Conservation (phyloP, 1,139 yeast species). For the Blastobotrys ciferrii region DNA sequence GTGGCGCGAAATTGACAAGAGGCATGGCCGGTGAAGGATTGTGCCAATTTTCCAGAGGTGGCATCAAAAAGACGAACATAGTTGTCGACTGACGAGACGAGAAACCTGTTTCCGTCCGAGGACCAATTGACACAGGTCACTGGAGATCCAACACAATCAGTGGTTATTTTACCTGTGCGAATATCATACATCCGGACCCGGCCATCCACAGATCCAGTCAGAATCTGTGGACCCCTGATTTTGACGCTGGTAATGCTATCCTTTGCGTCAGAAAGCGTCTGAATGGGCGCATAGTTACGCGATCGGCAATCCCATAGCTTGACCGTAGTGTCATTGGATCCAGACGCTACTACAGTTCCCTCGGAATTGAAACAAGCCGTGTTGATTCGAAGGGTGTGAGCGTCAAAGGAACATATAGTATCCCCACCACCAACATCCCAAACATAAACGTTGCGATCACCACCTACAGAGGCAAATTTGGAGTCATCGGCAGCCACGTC, state of each 20-base stretch:
- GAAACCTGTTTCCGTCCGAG: slow-evolving; percentile 25
- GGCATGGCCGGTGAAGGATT: slow-evolving; percentile 32
- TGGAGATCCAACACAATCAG: slow-evolving; percentile 34
- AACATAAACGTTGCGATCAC: slow-evolving; percentile 36
- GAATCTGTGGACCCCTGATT: slow-evolving; percentile 26
- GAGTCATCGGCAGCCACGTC: slow-evolving; percentile 33
- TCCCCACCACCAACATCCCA: slow-evolving; percentile 38
- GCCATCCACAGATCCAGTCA: slow-evolving; percentile 42
- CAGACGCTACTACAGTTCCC: slow-evolving; percentile 35
- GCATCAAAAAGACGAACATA: slow-evolving; percentile 32
- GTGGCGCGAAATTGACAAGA: slow-evolving; percentile 30
- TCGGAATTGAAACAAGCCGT: slow-evolving; percentile 32
- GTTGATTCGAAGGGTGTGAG: slow-evolving; percentile 36
- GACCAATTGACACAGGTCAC: slow-evolving; percentile 30
- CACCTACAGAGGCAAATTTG: slow-evolving; percentile 38
- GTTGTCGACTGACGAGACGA: slow-evolving; percentile 33
- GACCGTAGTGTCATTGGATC: slow-evolving; percentile 38
- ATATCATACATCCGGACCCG: slow-evolving; percentile 36
- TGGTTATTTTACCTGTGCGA: slow-evolving; percentile 32
- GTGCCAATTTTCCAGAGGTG: slow-evolving; percentile 29
- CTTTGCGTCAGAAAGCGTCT: slow-evolving; percentile 35
- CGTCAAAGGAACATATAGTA: slow-evolving; percentile 31
- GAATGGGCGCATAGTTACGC: slow-evolving; percentile 32
- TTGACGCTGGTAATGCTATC: slow-evolving; percentile 37
- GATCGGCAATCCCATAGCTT: slow-evolving; percentile 39